phyloP scores from a whole-genome alignment of 2,329 filamentous ascomycete genomes.

The Apiospora aurea region DNA sequence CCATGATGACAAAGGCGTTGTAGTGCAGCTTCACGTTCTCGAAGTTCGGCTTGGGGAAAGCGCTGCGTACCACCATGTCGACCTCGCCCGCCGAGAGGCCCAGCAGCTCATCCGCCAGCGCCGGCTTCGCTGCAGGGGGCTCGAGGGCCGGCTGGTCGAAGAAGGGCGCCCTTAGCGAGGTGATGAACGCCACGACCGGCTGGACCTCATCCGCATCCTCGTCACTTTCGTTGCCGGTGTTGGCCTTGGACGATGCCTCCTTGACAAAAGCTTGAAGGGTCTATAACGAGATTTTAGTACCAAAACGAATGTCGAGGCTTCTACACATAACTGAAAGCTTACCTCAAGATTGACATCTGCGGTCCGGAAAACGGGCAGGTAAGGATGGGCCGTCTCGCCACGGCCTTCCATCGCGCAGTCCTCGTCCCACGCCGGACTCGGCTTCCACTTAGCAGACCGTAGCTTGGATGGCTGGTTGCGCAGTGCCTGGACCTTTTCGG shows the following conservation, averaged over 20 bases:
- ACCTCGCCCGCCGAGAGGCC: slow-evolving; percentile 16
- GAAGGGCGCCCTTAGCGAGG: slow-evolving; percentile 23
- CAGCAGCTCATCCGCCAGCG: slow-evolving; percentile 11
- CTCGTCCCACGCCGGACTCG: neutral
- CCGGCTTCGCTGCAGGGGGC: slow-evolving; percentile 9
- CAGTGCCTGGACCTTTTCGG: neutral
- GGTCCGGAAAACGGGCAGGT: slow-evolving; percentile 23
- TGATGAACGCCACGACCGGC: slow-evolving; percentile 25
- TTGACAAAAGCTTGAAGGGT: slow-evolving; percentile 22
- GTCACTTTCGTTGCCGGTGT: neutral
- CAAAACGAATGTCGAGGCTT: neutral
- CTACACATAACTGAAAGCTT: too few relatives aligned
- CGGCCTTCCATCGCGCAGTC: slow-evolving; percentile 3
- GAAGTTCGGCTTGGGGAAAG: slow-evolving; percentile 10
- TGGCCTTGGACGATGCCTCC: neutral
- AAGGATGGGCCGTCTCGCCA: slow-evolving; percentile 9
- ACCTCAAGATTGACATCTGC: slow-evolving; percentile 22
- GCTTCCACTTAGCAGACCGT: neutral
- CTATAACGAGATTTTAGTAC: neutral
- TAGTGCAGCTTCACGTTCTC: slow-evolving; percentile 21
- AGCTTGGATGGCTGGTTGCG: neutral
- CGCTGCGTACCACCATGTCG: slow-evolving; percentile 25
- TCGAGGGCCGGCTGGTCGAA: neutral
- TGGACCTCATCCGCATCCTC: slow-evolving; percentile 1
- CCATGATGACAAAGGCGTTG: slow-evolving; percentile 25